These are phyloP conservation scores for Pholiota adiposa DNA, from an alignment of 1,284 basidiomycete species.

Conservation along the genomic window DNA sequence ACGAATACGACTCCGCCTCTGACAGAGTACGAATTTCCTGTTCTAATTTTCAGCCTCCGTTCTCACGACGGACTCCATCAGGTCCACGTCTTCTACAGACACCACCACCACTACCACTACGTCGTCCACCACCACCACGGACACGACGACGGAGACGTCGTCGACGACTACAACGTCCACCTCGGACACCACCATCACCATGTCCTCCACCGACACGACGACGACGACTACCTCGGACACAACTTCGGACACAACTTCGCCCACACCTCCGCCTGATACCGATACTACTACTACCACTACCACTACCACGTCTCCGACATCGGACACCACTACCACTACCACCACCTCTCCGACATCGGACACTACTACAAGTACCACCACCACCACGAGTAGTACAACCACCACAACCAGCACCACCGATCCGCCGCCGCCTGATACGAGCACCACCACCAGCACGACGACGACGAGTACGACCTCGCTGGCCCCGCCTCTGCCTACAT, in stretches of 20 bases:
- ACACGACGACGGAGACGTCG: neutral
- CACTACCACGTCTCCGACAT: neutral
- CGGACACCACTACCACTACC: slow-evolving; percentile 11
- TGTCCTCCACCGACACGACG: slow-evolving; percentile 9
- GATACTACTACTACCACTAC: slow-evolving; percentile 20
- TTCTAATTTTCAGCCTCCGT: neutral
- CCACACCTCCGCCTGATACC: neutral
- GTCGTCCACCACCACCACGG: neutral
- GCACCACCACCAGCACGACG: slow-evolving; percentile 10
- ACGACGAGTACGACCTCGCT: slow-evolving; percentile 12
- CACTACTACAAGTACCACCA: slow-evolving; percentile 8
- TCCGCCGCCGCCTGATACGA: neutral
- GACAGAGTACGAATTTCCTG: neutral
- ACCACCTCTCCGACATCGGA: neutral
- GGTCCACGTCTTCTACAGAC: neutral
- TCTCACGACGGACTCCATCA: slow-evolving; percentile 3
- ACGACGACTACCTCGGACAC: slow-evolving; percentile 12
- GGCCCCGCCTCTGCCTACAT: slow-evolving; percentile 14
- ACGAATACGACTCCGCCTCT: neutral
- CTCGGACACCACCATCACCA: neutral
- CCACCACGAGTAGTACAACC: neutral
- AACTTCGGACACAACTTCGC: neutral
- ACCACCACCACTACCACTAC: neutral
- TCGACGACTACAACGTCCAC: neutral
- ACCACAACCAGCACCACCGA: neutral